Conservation (phyloP, 2,329 filamentous ascomycete species). For the Exserohilum turcica region DNA sequence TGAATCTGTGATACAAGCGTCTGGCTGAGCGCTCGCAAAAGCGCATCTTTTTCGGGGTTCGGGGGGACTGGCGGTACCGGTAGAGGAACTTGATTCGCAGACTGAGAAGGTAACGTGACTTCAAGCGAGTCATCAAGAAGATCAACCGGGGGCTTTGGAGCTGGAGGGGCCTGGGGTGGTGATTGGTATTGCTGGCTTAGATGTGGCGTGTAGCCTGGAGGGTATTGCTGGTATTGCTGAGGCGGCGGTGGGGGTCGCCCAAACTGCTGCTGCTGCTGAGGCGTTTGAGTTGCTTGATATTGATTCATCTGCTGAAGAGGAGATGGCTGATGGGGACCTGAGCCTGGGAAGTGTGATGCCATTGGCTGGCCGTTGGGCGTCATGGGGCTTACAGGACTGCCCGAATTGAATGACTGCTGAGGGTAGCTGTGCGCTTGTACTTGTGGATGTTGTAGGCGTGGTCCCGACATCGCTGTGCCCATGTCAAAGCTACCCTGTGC, state of each 20-base stretch:
- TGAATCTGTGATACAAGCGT: conserved; percentile 72
- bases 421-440: conserved; percentile 34
- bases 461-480: conserved; percentile 32
- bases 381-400: conserved; percentile 47
- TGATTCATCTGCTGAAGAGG: conserved; percentile 23
- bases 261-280: conserved; percentile 20
- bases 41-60: conserved; percentile 92
- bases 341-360: conserved; percentile 28
- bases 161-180: conserved; percentile 36
- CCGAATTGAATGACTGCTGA: conserved; percentile 28
- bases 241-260: conserved; percentile 10
- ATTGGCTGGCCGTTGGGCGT: conserved; percentile 35
- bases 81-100: conserved; percentile 55
- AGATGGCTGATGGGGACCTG: conserved; percentile 23
- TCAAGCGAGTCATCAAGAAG: conserved; percentile 68
- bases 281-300: conserved; percentile 17
- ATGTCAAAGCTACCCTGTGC: conserved; percentile 32
- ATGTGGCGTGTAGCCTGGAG: conserved; percentile 19
- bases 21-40: conserved; percentile 76
- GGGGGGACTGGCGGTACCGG: conserved; percentile 86
- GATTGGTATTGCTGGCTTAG: conserved; percentile 21
- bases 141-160: conserved; percentile 49
- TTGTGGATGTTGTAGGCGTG: conserved; percentile 37
- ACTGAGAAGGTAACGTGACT: conserved; percentile 59
- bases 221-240: conserved; percentile 20